These are phyloP conservation scores for Leptodontidium sp. DNA, from an alignment of 2,329 filamentous ascomycete genomes.

Conservation along the genomic window DNA sequence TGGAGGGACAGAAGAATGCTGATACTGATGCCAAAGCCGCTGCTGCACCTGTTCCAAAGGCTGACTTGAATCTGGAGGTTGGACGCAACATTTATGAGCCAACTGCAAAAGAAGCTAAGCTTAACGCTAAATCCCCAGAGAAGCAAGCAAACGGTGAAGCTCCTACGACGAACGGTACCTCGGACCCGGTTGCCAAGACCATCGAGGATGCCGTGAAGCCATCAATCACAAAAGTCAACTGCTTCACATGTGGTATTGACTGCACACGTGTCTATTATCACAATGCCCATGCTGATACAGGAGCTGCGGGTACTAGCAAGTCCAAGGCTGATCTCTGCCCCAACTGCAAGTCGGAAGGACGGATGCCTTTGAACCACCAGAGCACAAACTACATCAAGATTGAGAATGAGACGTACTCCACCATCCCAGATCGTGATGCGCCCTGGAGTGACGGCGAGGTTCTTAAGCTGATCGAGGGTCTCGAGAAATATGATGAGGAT, in stretches of 20 bases:
- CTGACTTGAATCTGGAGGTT: conserved; percentile 89
- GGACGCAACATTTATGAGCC: conserved; percentile 94
- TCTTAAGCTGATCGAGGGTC: conserved; percentile 85
- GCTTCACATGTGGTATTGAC: conserved; percentile 91
- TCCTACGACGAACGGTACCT: conserved; percentile 69
- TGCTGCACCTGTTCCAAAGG: conserved; percentile 71
- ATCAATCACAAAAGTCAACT: conserved; percentile 76
- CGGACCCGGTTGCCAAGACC: conserved; percentile 50
- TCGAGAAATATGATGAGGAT: conserved; percentile 94
- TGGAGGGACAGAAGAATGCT: conserved; percentile 65
- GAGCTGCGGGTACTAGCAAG: conserved; percentile 52
- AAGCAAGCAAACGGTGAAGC: conserved; percentile 80
- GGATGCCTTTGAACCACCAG: conserved; percentile 81
- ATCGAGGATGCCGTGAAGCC: conserved; percentile 70
- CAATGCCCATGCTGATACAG: conserved; percentile 61
- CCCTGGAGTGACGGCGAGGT: conserved; percentile 93
- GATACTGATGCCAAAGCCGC: conserved; percentile 63
- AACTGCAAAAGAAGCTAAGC: conserved; percentile 77
- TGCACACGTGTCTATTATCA: conserved; percentile 79
- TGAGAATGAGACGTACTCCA: conserved; percentile 85
- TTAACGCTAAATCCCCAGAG: conserved; percentile 69
- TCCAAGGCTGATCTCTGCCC: conserved; percentile 89
- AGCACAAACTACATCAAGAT: conserved; percentile 86
- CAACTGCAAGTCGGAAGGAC: conserved; percentile 85
- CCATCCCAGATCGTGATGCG: conserved; percentile 81